Evolutionary conservation across 768 basidiomycete species (phyloP).

Genomic region (Collybia sordida): DNA sequence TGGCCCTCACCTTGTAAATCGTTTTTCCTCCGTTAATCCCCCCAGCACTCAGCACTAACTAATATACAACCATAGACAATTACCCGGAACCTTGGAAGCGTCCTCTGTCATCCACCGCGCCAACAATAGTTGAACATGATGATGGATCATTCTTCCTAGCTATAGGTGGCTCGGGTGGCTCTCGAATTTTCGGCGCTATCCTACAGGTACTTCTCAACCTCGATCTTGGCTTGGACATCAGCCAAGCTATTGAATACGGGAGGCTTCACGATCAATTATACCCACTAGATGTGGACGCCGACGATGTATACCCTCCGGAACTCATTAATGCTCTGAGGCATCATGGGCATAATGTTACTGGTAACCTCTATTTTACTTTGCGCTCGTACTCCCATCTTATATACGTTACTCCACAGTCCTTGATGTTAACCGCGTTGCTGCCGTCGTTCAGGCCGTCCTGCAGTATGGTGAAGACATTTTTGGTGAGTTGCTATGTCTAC

Average conservation of each 20-base stretch:
- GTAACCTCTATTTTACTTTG: conserved; percentile 33
- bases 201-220: conserved; percentile 80
- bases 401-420: conserved; percentile 36
- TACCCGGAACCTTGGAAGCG: conserved; percentile 88
- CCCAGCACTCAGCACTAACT: too few relatives aligned
- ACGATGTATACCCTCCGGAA: conserved; percentile 55
- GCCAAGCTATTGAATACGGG: conserved; percentile 80
- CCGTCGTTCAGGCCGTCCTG: conserved; percentile 72
- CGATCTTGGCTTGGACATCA: conserved; percentile 80
- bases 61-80: conserved; percentile 55
- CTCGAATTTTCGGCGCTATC: conserved; percentile 77
- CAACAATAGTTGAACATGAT: conserved; percentile 75
- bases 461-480: conserved; percentile 54
- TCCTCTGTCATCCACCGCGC: conserved; percentile 82
- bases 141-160: conserved; percentile 74
- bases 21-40: not conserved
- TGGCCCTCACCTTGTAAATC: conserved; percentile 76
- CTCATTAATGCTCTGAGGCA: conserved; percentile 54
- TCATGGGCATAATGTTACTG: conserved; percentile 71
- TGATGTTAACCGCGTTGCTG: conserved; percentile 70
- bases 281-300: conserved; percentile 60
- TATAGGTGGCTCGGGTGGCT: conserved; percentile 86
- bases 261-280: conserved; percentile 87
- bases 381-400: not conserved
- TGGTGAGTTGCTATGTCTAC: conserved; percentile 42